Evolutionary conservation across 2,329 filamentous ascomycete genomes (phyloP), one percentile per base, ranked within the genome.

Genomic region (Dryadomyces quercivorus): DNA sequence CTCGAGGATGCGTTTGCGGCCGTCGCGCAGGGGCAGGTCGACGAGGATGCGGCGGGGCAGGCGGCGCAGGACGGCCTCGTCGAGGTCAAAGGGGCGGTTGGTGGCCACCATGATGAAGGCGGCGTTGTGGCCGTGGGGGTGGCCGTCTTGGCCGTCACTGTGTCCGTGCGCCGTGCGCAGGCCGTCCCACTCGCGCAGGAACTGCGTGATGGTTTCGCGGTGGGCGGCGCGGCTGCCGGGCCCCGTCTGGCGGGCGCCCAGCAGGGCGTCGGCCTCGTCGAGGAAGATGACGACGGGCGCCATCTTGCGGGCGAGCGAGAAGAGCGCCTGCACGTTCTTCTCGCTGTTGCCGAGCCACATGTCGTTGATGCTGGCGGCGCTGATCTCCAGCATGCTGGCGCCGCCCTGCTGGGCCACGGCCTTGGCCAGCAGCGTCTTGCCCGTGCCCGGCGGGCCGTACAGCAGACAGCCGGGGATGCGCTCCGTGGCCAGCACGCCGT

Each of bases 41-140:
- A 91, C 79, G 0, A 91, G 75, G 40, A 92, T 72, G 45, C 85
- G 79, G 53, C 87, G 75, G 2, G 87, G 87, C 21, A 91, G 71
- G 13, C 87, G 78, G n/a, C 88, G 77, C 48, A 93, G 75, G 10
- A 93, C 86, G 10, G 88, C 88, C 62, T 93, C 88, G 63, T 98
- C 93, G 1, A 98, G 80, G 64, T 97, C 93, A 63, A 95, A 96
- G 0, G 93, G 93, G 10, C 92, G 78, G 68, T 98, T 97, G 9
- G 91, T 97, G 31, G 93, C 92, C 0, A 97, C 90, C 90, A 98
- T 96, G 68, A 98, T 92, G 67, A 98, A 97, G 2, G 92, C 89
- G 18, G 86, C 79, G 61, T 87, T 86, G 42, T 8, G 8, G 15
- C 49, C 36, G 36, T 44, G 50, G 26, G 26, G 26, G 8, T 31